These are phyloP conservation scores for Cladophialophora carrionii DNA, from an alignment of 2,329 filamentous ascomycete species.

Conservation along the genomic window DNA sequence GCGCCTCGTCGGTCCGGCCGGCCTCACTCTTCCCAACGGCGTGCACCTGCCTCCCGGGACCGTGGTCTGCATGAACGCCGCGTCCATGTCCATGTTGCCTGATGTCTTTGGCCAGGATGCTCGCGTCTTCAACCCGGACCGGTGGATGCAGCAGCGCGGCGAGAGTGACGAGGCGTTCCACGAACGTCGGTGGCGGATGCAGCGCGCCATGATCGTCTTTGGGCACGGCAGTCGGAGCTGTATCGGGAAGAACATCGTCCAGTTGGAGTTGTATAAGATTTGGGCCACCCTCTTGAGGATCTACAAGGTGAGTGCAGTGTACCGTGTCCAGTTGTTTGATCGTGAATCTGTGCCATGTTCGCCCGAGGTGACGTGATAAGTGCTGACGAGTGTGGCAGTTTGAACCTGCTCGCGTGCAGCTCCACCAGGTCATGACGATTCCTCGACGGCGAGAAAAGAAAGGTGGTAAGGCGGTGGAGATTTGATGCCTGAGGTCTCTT, in stretches of 20 bases:
- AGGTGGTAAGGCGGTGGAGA: constrained; percentile 14
- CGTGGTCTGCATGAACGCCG: constrained; percentile 19
- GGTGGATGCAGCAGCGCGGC: constrained; percentile 8
- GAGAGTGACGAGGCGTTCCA: constrained; percentile 13
- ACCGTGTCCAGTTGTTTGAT: not conserved
- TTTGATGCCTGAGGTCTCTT: not conserved
- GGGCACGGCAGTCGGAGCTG: constrained; percentile 18
- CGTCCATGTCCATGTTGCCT: constrained; percentile 11
- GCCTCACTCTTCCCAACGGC: constrained; percentile 14
- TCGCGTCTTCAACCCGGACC: constrained; percentile 13
- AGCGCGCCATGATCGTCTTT: constrained; percentile 12
- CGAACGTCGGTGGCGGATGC: constrained; percentile 10
- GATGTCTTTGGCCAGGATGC: constrained; percentile 13
- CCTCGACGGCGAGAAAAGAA: constrained; percentile 7
- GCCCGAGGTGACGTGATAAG: no score
- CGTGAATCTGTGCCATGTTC: not conserved
- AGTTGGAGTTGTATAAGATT: constrained; percentile 19
- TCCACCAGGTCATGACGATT: constrained; percentile 18
- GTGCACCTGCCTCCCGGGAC: constrained; percentile 6
- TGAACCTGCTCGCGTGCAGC: constrained; percentile 15
- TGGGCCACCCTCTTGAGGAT: constrained; percentile 20
- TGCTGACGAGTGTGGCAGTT: constrained; percentile 8
- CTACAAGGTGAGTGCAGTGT: constrained; percentile 14
- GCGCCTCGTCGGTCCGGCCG: not conserved
- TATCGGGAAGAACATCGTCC: constrained; percentile 19